phyloP scores from a whole-genome alignment of 2,329 filamentous ascomycete genomes.

The Hirsutella thompsonii region DNA sequence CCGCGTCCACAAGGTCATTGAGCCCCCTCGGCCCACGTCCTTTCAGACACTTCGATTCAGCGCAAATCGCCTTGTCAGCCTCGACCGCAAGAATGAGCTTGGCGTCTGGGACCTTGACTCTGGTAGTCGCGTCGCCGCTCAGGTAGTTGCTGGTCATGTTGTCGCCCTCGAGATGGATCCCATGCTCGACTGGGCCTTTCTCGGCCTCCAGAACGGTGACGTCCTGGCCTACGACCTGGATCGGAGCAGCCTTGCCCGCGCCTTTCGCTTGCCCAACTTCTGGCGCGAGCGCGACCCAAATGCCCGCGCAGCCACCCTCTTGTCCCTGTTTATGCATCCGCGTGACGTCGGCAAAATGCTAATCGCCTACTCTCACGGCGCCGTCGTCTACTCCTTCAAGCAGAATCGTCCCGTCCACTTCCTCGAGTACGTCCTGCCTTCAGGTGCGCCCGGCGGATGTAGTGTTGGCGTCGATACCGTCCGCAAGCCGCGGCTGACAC shows the following conservation, averaged over 20 bases:
- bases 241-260: constrained; percentile 52
- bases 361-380: constrained; percentile 82
- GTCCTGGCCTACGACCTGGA: constrained; percentile 90
- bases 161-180: constrained; percentile 70
- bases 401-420: constrained; percentile 67
- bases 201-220: constrained; percentile 74
- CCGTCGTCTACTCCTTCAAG: constrained; percentile 89
- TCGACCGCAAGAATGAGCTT: constrained; percentile 79
- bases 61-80: constrained; percentile 69
- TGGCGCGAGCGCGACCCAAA: constrained; percentile 65
- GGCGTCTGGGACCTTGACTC: constrained; percentile 69
- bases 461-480: constrained; percentile 45
- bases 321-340: constrained; percentile 76
- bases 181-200: constrained; percentile 82
- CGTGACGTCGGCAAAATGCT: constrained; percentile 84
- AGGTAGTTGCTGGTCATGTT: constrained; percentile 66
- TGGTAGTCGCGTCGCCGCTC: constrained; percentile 51
- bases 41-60: constrained; percentile 73
- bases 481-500: constrained; percentile 62
- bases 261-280: constrained; percentile 75
- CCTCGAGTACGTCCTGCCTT: constrained; percentile 71
- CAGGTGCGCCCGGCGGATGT: constrained; percentile 75
- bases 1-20: constrained; percentile 64
- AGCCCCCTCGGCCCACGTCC: constrained; percentile 58
- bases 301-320: constrained; percentile 45